Evolutionary conservation across 2,329 filamentous ascomycete genomes (phyloP).

Genomic region (Colletotrichum echinochloae): DNA sequence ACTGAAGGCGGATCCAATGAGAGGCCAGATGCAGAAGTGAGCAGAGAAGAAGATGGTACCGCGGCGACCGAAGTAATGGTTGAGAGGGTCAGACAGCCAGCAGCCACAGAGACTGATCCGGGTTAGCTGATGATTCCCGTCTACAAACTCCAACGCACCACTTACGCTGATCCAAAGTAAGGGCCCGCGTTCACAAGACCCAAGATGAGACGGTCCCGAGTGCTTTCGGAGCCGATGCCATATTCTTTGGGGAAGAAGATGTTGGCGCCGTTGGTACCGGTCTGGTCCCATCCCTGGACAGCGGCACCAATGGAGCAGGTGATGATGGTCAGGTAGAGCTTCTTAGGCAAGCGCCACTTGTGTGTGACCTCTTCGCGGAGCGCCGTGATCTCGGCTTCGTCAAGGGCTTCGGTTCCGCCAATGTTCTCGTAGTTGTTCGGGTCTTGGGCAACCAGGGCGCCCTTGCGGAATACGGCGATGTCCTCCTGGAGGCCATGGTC

Average conservation of each 20-base stretch:
- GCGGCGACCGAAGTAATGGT: slow-evolving; percentile 73
- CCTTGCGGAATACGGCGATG: slow-evolving; percentile 70
- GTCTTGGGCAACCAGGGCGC: slow-evolving; percentile 80
- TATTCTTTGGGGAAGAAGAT: slow-evolving; percentile 67
- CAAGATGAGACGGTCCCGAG: slow-evolving; percentile 61
- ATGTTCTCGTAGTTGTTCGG: slow-evolving; percentile 72
- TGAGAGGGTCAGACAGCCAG: slow-evolving; percentile 75
- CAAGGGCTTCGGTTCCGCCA: slow-evolving; percentile 66
- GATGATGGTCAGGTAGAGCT: slow-evolving; percentile 74
- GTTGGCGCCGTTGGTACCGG: slow-evolving; percentile 72
- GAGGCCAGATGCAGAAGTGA: slow-evolving; percentile 68
- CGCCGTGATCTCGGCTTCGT: slow-evolving; percentile 68
- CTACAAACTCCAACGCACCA: slow-evolving; percentile 27
- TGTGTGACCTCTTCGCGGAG: slow-evolving; percentile 73
- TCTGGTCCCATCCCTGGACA: slow-evolving; percentile 78
- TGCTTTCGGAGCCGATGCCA: slow-evolving; percentile 51
- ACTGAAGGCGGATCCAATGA: slow-evolving; percentile 73
- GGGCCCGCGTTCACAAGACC: slow-evolving; percentile 73
- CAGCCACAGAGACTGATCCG: slow-evolving; percentile 61
- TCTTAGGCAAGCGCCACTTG: slow-evolving; percentile 74
- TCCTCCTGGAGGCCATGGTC: slow-evolving; percentile 70
- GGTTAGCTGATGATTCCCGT: slow-evolving; percentile 27
- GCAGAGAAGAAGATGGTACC: slow-evolving; percentile 76
- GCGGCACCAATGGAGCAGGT: slow-evolving; percentile 77
- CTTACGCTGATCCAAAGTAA: slow-evolving; percentile 58